A percentile compares a stretch with the other conserved stretches of the same genome.
Conservation (phyloP, 495 filamentous ascomycete species). For the Elaphomyces granulatus region DNA sequence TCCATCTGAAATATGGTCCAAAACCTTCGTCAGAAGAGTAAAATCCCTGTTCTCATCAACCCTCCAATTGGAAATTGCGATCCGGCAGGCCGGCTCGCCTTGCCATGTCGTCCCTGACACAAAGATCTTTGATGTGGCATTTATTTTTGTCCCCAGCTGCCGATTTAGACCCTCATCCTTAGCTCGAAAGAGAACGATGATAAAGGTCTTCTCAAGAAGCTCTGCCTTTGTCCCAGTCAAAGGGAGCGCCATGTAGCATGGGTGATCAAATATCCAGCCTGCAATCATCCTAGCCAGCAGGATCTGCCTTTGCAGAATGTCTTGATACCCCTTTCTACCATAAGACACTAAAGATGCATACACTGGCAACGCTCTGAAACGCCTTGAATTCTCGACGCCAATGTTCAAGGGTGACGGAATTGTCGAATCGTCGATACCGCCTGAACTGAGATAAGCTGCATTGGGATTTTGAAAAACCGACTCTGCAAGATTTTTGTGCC, state of each 20-base stretch:
- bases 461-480: conserved; percentile 72
- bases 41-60: conserved; percentile 26
- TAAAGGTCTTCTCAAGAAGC: conserved; percentile 41
- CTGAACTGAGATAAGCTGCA: conserved; percentile 60
- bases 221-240: conserved; percentile 17
- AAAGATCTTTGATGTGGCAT: conserved; percentile 59
- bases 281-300: conserved; percentile 54
- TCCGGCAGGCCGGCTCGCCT: conserved; percentile 52
- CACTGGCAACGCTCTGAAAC: conserved; percentile 78
- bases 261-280: conserved; percentile 39
- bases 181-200: conserved; percentile 71
- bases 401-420: conserved; percentile 79
- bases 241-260: conserved; percentile 54
- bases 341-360: conserved; percentile 70
- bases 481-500: conserved; percentile 35
- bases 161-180: conserved; percentile 51
- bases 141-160: conserved; percentile 52
- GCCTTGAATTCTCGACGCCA: conserved; percentile 79
- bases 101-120: conserved; percentile 72
- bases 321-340: conserved; percentile 51
- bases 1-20: conserved; percentile 17
- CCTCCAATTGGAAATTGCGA: conserved; percentile 79
- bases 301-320: conserved; percentile 61
- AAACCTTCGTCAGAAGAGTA: conserved; percentile 21
- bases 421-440: conserved; percentile 12